Evolutionary conservation across 176 grass and related monocot species (phyloP), one percentile per base, ranked within the genome.

Genomic region (Avena eriantha): DNA sequence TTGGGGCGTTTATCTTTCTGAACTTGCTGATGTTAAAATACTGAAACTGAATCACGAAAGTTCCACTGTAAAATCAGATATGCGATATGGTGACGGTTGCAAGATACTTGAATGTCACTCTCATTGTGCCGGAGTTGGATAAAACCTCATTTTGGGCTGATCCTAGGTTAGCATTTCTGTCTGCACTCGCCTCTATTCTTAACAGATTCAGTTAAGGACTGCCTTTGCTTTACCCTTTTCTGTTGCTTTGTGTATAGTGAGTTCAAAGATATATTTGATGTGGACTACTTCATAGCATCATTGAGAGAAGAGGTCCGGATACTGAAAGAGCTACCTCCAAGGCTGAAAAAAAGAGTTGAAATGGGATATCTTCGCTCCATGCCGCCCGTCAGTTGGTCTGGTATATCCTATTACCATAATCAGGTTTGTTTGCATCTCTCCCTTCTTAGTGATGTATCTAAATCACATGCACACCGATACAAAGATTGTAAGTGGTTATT

Each of bases 21-120:
- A 70, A 66, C 3, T 68, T 41, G 23, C 23, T 4, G 21, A 10
- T 56, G 33, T 33, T 78, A 2, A 85, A 34, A 31, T 46, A 54
- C 22, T 93, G 53, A 69, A 87, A 73, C 31, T 72, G 69, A 55
- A 64, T 48, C 39, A 60, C 34, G 60, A 84, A 87, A 41, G 34
- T 56, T 61, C 59, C 3, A 74, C 22, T 6, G 69, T 77, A 34
- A 66, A 33, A 77, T 86, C 91, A 98, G 96, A 98, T 98, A 80
- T 95, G 96, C 36, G 96, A 98, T 78, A 95, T 98, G 93, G 96
- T 98, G 88, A 88, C 93, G 56, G 92, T 98, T 83, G 93, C 93
- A 24, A 92, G 96, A 86, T 95, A 92, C 78, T 86, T 98, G 79
- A 98, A 98, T 35, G 91, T 95, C 63, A 98, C 96, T 35, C 87